phyloP scores from a whole-genome alignment of 768 basidiomycete genomes.

The Rhodotorula taiwanensis region DNA sequence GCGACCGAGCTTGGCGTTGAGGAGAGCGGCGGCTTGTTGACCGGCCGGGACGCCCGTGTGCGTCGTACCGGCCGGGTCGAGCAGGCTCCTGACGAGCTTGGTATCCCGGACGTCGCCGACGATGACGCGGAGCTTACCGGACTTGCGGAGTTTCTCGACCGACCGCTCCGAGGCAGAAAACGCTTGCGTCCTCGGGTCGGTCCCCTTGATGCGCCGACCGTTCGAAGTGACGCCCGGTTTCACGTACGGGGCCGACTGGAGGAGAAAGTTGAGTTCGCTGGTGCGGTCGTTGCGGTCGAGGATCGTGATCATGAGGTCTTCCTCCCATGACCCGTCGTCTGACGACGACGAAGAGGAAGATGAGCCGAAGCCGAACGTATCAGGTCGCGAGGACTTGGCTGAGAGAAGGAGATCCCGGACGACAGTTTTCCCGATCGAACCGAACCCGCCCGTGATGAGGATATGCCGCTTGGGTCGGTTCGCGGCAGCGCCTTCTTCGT shows the following conservation, averaged over 20 bases:
- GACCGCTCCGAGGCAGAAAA: conserved; percentile 27
- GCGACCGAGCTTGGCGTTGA: conserved; percentile 17
- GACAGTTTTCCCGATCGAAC: conserved; percentile 37
- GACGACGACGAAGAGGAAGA: too few relatives aligned
- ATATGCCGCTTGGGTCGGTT: conserved; percentile 29
- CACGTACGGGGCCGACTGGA: conserved; percentile 32
- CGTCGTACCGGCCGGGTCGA: conserved; percentile 11
- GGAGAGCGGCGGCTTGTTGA: conserved; percentile 23
- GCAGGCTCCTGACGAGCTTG: conserved; percentile 13
- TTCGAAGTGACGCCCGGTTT: conserved; percentile 19
- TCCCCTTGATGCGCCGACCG: conserved; percentile 20
- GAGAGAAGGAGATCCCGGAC: conserved; percentile 37
- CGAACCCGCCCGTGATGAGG: conserved; percentile 39
- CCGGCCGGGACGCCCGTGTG: conserved; percentile 6
- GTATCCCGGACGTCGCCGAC: conserved; percentile 33
- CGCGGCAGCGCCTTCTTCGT: neutral
- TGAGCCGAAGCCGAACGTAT: too few relatives aligned
- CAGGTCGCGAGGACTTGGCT: too few relatives aligned
- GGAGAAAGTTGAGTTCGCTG: conserved; percentile 37
- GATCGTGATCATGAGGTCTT: conserved; percentile 35
- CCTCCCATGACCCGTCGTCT: conserved; percentile 29
- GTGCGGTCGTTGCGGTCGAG: conserved; percentile 35
- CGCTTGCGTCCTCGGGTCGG: conserved; percentile 36
- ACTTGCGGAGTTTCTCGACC: conserved; percentile 25
- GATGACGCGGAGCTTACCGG: conserved; percentile 34